Conservation (phyloP, 1,284 basidiomycete species). For the Pseudozyma tsukubaensis region DNA sequence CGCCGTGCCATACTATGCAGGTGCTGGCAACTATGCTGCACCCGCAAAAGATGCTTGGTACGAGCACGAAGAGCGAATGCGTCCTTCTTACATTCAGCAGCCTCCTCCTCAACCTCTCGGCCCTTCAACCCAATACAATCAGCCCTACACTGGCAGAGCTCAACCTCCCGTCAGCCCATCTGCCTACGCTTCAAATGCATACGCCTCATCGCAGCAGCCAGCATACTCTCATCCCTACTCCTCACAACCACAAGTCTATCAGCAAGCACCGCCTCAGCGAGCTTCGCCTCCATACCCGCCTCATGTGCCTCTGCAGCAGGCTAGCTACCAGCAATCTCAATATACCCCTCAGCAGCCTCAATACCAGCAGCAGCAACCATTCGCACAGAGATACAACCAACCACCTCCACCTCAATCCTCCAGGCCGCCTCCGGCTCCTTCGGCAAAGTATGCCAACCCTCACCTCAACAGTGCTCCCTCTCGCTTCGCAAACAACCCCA, state of each 20-base stretch:
- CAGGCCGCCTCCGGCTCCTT: slow-evolving; percentile 39
- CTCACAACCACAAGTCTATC: slow-evolving; percentile 14
- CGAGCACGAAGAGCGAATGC: slow-evolving; percentile 61
- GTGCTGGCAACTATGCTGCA: slow-evolving; percentile 13
- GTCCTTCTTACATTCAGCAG: slow-evolving; percentile 61
- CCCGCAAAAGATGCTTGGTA: slow-evolving; percentile 58
- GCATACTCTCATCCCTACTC: slow-evolving; percentile 15
- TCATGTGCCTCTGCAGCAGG: slow-evolving; percentile 4
- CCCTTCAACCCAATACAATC: slow-evolving; percentile 27
- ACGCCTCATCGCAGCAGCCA: slow-evolving; percentile 7
- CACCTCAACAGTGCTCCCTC: slow-evolving; percentile 43
- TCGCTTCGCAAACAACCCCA: slow-evolving; percentile 32
- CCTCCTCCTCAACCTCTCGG: slow-evolving; percentile 30
- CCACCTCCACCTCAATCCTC: slow-evolving; percentile 11
- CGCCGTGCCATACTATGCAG: slow-evolving; percentile 19
- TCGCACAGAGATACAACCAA: slow-evolving; percentile 24
- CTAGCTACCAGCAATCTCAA: slow-evolving; percentile 9
- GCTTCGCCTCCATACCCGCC: slow-evolving; percentile 12
- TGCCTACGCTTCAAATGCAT: slow-evolving; percentile 19
- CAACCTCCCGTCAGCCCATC: slow-evolving; percentile 34
- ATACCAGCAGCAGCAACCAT: slow-evolving; percentile 19
- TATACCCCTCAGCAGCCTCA: slow-evolving; percentile 34
- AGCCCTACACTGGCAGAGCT: slow-evolving; percentile 17
- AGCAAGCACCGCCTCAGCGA: slow-evolving; percentile 25
- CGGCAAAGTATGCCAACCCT: slow-evolving; percentile 43